phyloP scores from a whole-genome alignment of 805 yeast species.

The Saccharomycopsis synnaedendra region DNA sequence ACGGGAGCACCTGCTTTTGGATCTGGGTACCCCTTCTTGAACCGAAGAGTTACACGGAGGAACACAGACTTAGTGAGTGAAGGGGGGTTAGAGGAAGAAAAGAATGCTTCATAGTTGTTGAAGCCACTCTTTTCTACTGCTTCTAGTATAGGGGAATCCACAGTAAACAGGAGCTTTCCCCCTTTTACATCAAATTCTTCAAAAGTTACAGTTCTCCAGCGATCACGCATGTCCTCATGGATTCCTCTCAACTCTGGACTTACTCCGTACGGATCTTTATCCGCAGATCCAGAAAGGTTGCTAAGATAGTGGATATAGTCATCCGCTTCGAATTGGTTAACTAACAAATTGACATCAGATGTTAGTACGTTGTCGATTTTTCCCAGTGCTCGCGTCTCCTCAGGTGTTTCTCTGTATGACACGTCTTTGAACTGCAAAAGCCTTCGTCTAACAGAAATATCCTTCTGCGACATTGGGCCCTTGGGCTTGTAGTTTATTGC shows the following conservation, averaged over 20 bases:
- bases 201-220: too few relatives aligned
- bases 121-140: not conserved
- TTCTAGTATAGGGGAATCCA: too few relatives aligned
- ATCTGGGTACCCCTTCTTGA: too few relatives aligned
- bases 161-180: too few relatives aligned
- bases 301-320: conserved; percentile 17
- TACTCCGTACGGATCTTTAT: not conserved
- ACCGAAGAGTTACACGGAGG: too few relatives aligned
- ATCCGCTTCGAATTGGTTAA: conserved; percentile 30
- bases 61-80: too few relatives aligned
- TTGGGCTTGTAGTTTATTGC: conserved; percentile 31
- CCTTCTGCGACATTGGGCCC: conserved; percentile 27
- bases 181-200: too few relatives aligned
- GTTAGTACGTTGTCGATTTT: conserved; percentile 29
- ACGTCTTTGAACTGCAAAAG: conserved; percentile 25
- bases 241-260: too few relatives aligned
- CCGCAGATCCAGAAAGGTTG: not conserved
- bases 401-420: conserved; percentile 38
- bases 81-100: too few relatives aligned
- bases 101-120: too few relatives aligned
- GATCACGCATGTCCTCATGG: too few relatives aligned
- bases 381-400: conserved; percentile 21
- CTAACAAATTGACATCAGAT: conserved; percentile 25
- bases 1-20: too few relatives aligned
- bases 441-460: conserved; percentile 12